Base-by-base conservation (phyloP, 148 eudicot species). In the Heliamphora exappendiculata region DNA sequence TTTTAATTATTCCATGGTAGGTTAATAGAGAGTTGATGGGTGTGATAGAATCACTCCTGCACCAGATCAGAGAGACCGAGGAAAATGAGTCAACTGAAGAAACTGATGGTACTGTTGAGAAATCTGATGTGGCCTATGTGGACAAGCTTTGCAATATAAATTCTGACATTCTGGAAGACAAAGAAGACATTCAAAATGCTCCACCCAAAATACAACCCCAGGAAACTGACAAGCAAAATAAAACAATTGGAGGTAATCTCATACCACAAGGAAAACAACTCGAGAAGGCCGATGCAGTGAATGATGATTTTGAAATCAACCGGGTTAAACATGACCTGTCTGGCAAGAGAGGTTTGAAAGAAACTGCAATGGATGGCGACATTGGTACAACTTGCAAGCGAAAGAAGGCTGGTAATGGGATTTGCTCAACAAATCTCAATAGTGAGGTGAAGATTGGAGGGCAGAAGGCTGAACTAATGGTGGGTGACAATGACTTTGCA, bases 21-120 rank as follows among this genome's bases (percentile, higher is more conserved):
- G 92, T 93, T 19, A 93, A 91, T 72, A 82, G 91, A 78, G 98
- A 93, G 84, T 75, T 91, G 81, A 85, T 88, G 97, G 88, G 88
- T 34, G 86, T 84, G 71, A 90, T 93, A 29, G 94, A 91, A 49
- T 87, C 90, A 8, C 84, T 93, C 29, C 79, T 83, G 85, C 78
- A 80, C 41, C 81, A 89, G 83, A 78, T 78, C 41, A 83, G 79
- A 70, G 85, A 86, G 64, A 77, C 80, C 39, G 86, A 88, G 74
- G 90, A 88, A 45, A 83, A 70, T 37, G 83, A 57, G 45, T 72
- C 57, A 42, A 75, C 41, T 75, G 80, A 78, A 51, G 84, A 81
- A 65, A 58, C 67, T 62, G 84, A 83, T 45, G 78, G 59, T 28
- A 62, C 72, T n/a, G 78, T 59, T 28, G 82, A 53, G 47, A 64